Evolutionary conservation across 345 rosid genomes (phyloP), one percentile per base, ranked within the genome.

Genomic region (Hypericum perforatum): DNA sequence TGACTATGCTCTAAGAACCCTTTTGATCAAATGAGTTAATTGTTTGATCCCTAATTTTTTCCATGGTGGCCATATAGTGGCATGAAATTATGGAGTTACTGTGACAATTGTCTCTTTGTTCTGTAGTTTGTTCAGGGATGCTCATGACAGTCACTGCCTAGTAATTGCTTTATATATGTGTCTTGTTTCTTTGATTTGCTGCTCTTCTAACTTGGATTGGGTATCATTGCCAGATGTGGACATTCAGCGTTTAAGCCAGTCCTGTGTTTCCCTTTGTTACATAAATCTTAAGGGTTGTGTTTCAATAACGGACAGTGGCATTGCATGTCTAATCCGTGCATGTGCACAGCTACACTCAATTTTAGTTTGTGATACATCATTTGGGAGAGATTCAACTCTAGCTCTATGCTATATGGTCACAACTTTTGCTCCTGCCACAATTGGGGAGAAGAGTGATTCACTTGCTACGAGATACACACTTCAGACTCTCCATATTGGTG

Each of bases 251-350:
- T 67, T 88, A 64, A 56, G 82, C 56, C 57, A 48, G 53, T 39
- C 41, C 52, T 77, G 88, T 67, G 53, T 38, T 47, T 76, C 84
- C 8, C 66, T 88, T 47, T 59, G 63, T 55, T 74, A 82, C 70
- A 43, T 88, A 64, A 82, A 82, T 73, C 68, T 88, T 61, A 85
- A 79, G 64, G 88, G 86, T 12, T 88, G 96, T 63, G 57, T 65
- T 47, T 72, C 78, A 39, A 68, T 78, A 49, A 77, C 94, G 59
- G 96, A 88, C 76, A 59, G 45, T 38, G 74, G 86, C 64, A 78
- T 88, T 63, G 77, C 94, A 61, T 49, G 62, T 57, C 56, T 80
- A 52, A 69, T 88, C 53, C 39, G 14, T 46, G 69, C 70, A 64
- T 82, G 86, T 64, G 44, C 36, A 48, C 70, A 64, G 6, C 74